Conservation (phyloP, 2,329 filamentous ascomycete species). For the Aspergillus amoenus region DNA sequence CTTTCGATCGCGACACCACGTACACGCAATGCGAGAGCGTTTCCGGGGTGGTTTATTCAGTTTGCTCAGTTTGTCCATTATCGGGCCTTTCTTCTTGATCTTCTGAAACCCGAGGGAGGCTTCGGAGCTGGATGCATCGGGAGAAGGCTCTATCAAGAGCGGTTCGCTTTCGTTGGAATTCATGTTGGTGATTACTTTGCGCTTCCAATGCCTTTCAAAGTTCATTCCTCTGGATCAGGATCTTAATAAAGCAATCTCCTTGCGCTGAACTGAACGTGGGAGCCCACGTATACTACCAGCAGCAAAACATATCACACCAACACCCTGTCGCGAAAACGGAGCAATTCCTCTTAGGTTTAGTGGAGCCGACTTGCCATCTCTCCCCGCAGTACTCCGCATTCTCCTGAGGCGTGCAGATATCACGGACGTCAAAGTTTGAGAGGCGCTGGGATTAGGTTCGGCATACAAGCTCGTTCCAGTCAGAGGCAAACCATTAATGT, state of each 20-base stretch:
- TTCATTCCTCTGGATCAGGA: not conserved
- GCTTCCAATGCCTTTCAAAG: not conserved
- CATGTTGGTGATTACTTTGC: not conserved
- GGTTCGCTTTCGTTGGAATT: not conserved
- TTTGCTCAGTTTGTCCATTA: not conserved
- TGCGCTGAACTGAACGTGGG: too few relatives aligned
- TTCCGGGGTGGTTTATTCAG: not conserved
- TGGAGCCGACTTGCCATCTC: not conserved
- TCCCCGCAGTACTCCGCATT: not conserved
- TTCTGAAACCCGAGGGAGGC: not conserved
- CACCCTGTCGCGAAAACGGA: not conserved
- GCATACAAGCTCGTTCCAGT: not conserved
- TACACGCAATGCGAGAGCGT: conserved; percentile 4
- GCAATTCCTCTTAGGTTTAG: not conserved
- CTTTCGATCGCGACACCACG: conserved; percentile 8
- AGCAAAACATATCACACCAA: not conserved
- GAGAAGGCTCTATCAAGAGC: not conserved
- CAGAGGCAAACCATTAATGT: not conserved
- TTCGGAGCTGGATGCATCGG: not conserved
- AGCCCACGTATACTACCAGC: not conserved
- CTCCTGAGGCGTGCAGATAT: not conserved
- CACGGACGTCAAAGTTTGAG: not conserved
- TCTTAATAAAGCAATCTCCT: not conserved
- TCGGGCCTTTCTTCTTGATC: not conserved
- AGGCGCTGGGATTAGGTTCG: not conserved